Base-by-base conservation (phyloP, 2,329 filamentous ascomycete genomes). In the Cryphonectria carpinicola region DNA sequence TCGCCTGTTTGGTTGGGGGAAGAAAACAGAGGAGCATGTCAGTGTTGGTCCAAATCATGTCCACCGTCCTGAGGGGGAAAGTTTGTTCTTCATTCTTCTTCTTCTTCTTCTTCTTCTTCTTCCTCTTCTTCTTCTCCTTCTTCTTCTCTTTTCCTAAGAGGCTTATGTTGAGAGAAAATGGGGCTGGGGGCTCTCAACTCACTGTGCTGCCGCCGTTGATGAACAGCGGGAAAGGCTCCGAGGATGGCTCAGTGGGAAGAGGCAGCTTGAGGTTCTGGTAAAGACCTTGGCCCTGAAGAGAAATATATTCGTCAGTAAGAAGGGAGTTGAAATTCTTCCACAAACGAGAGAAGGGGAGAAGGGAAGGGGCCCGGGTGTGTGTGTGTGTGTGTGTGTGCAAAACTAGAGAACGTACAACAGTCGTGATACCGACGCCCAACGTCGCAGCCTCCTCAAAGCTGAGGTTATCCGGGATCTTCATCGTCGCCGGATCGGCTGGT, bases 371-470 rank as follows among this genome's bases (percentile, higher is more conserved):
- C 8, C 2, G 28, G 28, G 28, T n/a, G n/a, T n/a, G 28, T 28
- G 28, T 28, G 28, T 28, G 28, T 28, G 28, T 28, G 28, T 28
- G 28, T 28, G 28, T 28, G 28, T 28, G 46, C 0, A 22, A 32
- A 32, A 32, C 32, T 22, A 10, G 32, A 37, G 39, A 13, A 76
- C 77, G 8, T 75, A 80, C 78, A 25, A 85, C 81, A 0, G 85
- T 86, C 19, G 76, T 77, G 28, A 83, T 72, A 1, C 80, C 81
- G 0, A 84, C 76, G 5, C 81, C 82, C 0, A 84, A 66, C 2
- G 81, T 82, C 0, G 84, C 80, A 0, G 84, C 85, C 69, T 87
- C 80, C 70, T 83, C 83, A 71, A 84, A 80, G 70, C 76, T 83
- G n/a, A 87, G 41, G 49, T 78, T 78, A 28, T 83, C 81, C 1